Conservation (phyloP, 345 rosid genomes). For the Stellera chamaejasme region DNA sequence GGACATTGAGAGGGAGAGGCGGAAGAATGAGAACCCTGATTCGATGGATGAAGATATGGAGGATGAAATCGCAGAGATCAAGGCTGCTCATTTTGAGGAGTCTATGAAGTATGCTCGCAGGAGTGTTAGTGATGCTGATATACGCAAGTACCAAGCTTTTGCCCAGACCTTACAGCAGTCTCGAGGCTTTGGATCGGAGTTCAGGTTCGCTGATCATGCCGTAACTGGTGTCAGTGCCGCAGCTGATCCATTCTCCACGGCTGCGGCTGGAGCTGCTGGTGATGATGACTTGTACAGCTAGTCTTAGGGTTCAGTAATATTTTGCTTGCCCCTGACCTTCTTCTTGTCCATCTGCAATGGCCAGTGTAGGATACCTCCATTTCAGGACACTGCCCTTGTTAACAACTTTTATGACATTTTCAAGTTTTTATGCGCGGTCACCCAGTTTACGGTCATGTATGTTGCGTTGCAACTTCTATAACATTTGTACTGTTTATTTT, state of each 20-base stretch:
- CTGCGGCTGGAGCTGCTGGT: slow-evolving; percentile 21
- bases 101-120: slow-evolving; percentile 44
- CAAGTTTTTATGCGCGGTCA: no score
- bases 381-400: no score
- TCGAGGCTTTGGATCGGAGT: slow-evolving; percentile 34
- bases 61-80: slow-evolving; percentile 43
- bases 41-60: slow-evolving; percentile 54
- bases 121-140: slow-evolving; percentile 44
- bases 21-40: slow-evolving; percentile 25
- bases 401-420: no score
- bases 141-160: slow-evolving; percentile 34
- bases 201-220: slow-evolving; percentile 26
- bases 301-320: not conserved
- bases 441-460: no score
- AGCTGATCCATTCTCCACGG: slow-evolving; percentile 33
- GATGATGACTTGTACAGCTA: slow-evolving; percentile 39
- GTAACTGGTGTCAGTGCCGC: slow-evolving; percentile 4
- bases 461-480: no score
- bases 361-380: no score
- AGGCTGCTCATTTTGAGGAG: slow-evolving; percentile 43
- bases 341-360: no score
- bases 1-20: slow-evolving; percentile 44
- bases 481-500: no score
- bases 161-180: slow-evolving; percentile 46
- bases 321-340: no score